phyloP scores from a whole-genome alignment of 139 green algal species.

The Chlorella sp. region DNA sequence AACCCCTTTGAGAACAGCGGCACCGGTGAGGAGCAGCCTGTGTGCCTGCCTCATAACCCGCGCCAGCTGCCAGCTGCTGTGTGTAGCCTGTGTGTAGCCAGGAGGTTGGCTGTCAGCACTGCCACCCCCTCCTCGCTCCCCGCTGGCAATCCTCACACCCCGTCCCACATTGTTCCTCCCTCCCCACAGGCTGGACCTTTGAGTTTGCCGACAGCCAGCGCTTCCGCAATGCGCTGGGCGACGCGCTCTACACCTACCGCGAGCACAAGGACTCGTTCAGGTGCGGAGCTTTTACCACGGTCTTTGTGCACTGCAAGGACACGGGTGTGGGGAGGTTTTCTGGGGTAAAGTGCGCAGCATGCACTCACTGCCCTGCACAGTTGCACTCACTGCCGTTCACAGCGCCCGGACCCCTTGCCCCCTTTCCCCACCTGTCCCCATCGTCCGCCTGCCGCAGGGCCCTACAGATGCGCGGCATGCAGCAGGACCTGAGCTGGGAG shows the following conservation, averaged over 20 bases:
- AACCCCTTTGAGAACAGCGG: slow-evolving; percentile 83
- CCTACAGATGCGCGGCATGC: slow-evolving; percentile 72
- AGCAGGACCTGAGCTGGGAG: slow-evolving; percentile 91
- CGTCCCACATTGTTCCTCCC: not conserved
- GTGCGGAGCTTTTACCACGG: not conserved
- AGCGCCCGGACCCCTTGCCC: not conserved
- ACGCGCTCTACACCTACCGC: slow-evolving; percentile 85
- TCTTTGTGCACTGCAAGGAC: slow-evolving; percentile 46
- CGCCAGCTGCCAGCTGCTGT: too few relatives aligned
- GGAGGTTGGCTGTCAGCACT: too few relatives aligned
- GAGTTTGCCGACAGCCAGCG: slow-evolving; percentile 69
- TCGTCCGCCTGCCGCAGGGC: not conserved
- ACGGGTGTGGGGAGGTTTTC: too few relatives aligned
- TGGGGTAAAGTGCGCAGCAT: too few relatives aligned
- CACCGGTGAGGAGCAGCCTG: too few relatives aligned
- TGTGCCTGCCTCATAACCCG: too few relatives aligned
- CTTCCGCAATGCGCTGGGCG: slow-evolving; percentile 69
- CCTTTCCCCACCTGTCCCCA: not conserved
- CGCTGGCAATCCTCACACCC: too few relatives aligned
- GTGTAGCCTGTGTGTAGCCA: too few relatives aligned
- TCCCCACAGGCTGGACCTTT: slow-evolving; percentile 78
- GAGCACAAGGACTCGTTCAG: slow-evolving; percentile 75
- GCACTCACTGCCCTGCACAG: too few relatives aligned
- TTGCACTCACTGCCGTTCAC: too few relatives aligned
- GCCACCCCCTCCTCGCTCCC: too few relatives aligned